Evolutionary conservation across 208 protist species (phyloP), one percentile per base, ranked within the genome.

Genomic region (Porcisia hertigi): DNA sequence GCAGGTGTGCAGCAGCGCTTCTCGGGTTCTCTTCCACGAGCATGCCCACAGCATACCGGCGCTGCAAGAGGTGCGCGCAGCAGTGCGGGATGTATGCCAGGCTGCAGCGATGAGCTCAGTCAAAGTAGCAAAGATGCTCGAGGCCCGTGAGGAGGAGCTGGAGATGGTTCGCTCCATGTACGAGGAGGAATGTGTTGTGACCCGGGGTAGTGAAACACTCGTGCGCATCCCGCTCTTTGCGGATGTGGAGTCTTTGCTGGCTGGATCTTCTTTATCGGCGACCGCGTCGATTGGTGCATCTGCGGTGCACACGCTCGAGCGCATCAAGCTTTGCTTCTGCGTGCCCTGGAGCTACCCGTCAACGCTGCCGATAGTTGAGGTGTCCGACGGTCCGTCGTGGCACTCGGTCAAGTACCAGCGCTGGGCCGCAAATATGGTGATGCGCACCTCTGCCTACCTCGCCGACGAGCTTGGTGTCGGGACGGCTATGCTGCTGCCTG

Each of bases 21-120:
- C 87, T 23, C 81, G 83, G 39, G n/a, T 90, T 25, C 65, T 92
- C 47, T 67, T 83, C 16, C 93, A 97, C 82, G 91, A 92, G 20
- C 93, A 97, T 81, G 91, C 88, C 25, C 93, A 97, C 84, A 92
- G 87, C 76, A 73, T 96, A n/a, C 90, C 93, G 16, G 80, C 88
- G 47, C 78, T 91, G 34, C 82, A 93, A 72, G 81, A 75, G 57
- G 72, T 92, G 49, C 63, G 86, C 3, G 18, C 14, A 2, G 72
- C 83, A 0, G 78, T 95, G 36, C 74, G 84, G 9, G 73, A 76
- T 2, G 88, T 97, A 20, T 85, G 83, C 30, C 76, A 62, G 63
- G 72, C 66, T 4, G 77, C 69, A 36, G 73, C 75, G 58, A 80
- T 79, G 64, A 63, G 67, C 41, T 66, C 75, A 39, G 76, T 41